Percentiles rank a stretch among this genome's conserved stretches.
Evolutionary conservation across 768 basidiomycete species (phyloP).

Genomic region (Kwoniella europaea): DNA sequence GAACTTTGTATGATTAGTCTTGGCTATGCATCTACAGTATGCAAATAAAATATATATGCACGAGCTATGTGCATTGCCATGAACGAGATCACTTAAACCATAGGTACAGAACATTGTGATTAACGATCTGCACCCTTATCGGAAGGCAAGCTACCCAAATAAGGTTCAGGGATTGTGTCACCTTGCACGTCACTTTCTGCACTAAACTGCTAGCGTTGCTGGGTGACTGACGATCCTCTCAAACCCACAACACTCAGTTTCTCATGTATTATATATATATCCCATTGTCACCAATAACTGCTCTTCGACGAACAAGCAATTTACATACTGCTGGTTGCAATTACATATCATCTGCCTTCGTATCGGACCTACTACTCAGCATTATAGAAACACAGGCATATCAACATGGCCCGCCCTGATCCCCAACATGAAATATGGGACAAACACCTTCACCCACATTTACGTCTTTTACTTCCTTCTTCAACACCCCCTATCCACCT

Average conservation of each 20-base stretch:
- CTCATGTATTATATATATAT: background rate
- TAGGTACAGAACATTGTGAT: too few relatives aligned
- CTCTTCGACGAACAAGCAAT: background rate
- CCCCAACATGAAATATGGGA: slow-evolving; percentile 12
- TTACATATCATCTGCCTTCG: too few relatives aligned
- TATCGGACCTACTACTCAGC: too few relatives aligned
- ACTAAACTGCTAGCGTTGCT: background rate
- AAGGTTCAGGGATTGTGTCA: slow-evolving; percentile 1
- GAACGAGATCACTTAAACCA: too few relatives aligned
- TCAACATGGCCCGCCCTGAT: slow-evolving; percentile 18
- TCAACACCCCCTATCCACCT: slow-evolving; percentile 29
- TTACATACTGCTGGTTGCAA: too few relatives aligned
- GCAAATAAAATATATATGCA: background rate
- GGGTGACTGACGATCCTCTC: background rate
- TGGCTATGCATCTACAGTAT: background rate
- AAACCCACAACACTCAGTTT: background rate
- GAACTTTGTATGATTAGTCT: slow-evolving; percentile 14
- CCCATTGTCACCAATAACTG: background rate
- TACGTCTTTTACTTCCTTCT: slow-evolving; percentile 40
- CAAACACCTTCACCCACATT: slow-evolving; percentile 27
- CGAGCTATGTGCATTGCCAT: background rate
- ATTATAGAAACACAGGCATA: background rate
- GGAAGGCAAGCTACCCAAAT: background rate
- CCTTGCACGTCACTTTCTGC: background rate
- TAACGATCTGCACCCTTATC: background rate